phyloP scores from a whole-genome alignment of 78 protist species.

The Emiliania huxleyi region DNA sequence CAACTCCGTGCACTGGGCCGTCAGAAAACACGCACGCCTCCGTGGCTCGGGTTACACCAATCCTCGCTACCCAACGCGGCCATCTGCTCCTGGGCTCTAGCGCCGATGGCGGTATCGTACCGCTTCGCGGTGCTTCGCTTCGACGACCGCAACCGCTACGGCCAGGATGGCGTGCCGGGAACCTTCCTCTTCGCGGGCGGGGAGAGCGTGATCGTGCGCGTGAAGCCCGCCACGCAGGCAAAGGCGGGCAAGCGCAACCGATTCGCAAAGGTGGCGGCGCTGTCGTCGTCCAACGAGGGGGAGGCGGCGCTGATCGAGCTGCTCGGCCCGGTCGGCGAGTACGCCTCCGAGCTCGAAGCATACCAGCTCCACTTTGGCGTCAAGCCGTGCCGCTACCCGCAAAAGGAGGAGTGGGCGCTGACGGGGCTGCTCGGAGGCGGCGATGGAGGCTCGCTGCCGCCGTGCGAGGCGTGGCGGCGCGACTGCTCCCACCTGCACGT shows the following conservation, averaged over 20 bases:
- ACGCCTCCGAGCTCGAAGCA: slow-evolving; percentile 20
- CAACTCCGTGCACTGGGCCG: no score
- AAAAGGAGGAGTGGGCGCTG: neutral
- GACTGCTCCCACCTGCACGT: slow-evolving; percentile 21
- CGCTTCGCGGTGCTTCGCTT: slow-evolving; percentile 3
- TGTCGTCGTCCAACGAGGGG: neutral
- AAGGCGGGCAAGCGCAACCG: slow-evolving; percentile 35
- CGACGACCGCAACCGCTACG: slow-evolving; percentile 21
- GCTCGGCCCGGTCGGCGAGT: slow-evolving; percentile 31
- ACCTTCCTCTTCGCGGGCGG: neutral
- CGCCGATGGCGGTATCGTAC: neutral
- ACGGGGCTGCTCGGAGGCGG: neutral
- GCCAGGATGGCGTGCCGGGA: neutral
- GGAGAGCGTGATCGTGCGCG: neutral
- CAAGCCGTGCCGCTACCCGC: slow-evolving; percentile 31
- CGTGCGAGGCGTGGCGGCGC: neutral
- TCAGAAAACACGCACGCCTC: no score
- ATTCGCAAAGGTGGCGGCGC: slow-evolving; percentile 33
- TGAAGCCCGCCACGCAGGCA: neutral
- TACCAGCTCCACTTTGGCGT: slow-evolving; percentile 25
- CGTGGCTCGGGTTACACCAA: no score
- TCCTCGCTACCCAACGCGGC: no score
- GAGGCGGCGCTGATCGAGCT: slow-evolving; percentile 35
- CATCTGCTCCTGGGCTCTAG: no score
- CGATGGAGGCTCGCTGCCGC: neutral